Evolutionary conservation across 805 yeast genomes (phyloP).

Genomic region (Spathaspora arborariae): DNA sequence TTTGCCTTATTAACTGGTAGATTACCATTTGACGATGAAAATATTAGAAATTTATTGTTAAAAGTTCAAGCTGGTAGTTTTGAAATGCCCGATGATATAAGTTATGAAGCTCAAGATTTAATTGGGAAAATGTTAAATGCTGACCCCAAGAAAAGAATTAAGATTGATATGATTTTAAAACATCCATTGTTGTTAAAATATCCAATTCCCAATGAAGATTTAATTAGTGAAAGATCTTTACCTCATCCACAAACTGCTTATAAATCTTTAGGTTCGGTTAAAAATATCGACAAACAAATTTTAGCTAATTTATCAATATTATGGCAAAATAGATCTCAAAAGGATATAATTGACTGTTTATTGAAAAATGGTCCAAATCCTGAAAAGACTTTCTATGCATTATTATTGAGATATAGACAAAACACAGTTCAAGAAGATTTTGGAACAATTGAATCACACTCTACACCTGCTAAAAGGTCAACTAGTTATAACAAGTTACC

Average conservation of each 20-base stretch:
- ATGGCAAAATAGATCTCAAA: constrained; percentile 52
- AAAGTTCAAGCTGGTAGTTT: constrained; percentile 76
- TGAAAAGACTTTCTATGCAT: constrained; percentile 45
- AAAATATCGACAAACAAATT: constrained; percentile 50
- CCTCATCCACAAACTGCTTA: constrained; percentile 56
- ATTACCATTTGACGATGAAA: constrained; percentile 80
- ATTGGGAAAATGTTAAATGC: constrained; percentile 63
- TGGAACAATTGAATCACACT: constrained; percentile 5
- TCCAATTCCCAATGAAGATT: constrained; percentile 45
- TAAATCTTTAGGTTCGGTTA: constrained; percentile 44
- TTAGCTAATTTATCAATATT: constrained; percentile 52
- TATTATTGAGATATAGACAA: constrained; percentile 42
- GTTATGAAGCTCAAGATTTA: constrained; percentile 64
- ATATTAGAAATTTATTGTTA: constrained; percentile 62
- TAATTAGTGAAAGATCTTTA: constrained; percentile 41
- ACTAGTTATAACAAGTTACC: constrained; percentile 3
- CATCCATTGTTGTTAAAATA: constrained; percentile 56
- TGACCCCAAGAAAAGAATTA: constrained; percentile 67
- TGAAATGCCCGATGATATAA: constrained; percentile 62
- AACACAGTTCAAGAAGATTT: constrained; percentile 13
- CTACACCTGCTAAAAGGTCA: constrained; percentile 4
- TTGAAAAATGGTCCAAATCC: constrained; percentile 39
- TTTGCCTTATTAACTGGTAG: constrained; percentile 79
- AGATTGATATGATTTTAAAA: constrained; percentile 58
- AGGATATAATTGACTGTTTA: constrained; percentile 35